Conservation (phyloP, 768 basidiomycete genomes). For the Boletus insuetus region DNA sequence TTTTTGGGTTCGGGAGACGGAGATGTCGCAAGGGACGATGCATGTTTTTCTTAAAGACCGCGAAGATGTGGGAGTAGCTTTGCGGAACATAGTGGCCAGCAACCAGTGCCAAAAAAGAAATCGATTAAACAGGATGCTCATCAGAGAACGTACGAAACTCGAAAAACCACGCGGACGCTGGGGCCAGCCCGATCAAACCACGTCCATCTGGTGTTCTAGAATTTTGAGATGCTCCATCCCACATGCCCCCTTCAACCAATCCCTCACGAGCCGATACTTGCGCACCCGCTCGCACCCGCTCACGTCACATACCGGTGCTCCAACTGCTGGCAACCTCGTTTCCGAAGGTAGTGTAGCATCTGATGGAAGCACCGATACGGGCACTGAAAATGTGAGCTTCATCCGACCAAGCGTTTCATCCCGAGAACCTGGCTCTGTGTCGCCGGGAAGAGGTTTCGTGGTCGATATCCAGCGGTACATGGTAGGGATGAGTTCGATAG, state of each 20-base stretch:
- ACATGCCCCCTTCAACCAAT: slow-evolving; percentile 60
- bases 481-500: slow-evolving; percentile 42
- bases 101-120: no score
- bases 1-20: background rate
- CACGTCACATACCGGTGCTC: slow-evolving; percentile 46
- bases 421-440: slow-evolving; percentile 1
- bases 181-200: background rate
- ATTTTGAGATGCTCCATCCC: slow-evolving; percentile 63
- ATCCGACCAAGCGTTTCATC: slow-evolving; percentile 27
- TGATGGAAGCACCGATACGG: slow-evolving; percentile 30
- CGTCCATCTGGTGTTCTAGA: slow-evolving; percentile 37
- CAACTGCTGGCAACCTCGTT: slow-evolving; percentile 1
- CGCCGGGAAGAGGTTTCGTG: slow-evolving; percentile 28
- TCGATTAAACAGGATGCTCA: no score
- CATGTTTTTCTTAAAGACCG: no score
- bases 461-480: slow-evolving; percentile 77
- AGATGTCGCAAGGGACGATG: background rate
- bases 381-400: slow-evolving; percentile 55
- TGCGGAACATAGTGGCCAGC: no score
- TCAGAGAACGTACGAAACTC: no score
- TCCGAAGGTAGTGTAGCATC: slow-evolving; percentile 9
- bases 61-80: no score
- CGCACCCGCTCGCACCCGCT: slow-evolving; percentile 52
- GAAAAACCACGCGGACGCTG: background rate
- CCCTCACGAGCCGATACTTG: slow-evolving; percentile 65